Percentiles rank a stretch among this genome's conserved stretches.
Conservation (phyloP, 495 filamentous ascomycete species). For the Hyaloscypha variabilis region DNA sequence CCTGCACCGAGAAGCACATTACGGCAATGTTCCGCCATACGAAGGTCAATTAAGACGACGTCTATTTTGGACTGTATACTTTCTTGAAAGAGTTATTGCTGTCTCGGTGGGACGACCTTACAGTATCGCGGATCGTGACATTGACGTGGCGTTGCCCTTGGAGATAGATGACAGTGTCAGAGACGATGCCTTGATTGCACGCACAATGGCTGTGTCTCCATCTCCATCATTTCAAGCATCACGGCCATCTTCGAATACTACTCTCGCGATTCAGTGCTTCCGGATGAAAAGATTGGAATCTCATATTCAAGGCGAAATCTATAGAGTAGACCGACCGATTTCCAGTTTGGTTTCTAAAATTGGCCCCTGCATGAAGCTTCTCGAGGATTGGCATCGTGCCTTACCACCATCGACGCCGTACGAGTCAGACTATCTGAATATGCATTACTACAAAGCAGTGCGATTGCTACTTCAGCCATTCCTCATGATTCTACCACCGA, state of each 20-base stretch:
- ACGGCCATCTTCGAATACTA: constrained; percentile 37
- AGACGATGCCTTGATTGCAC: constrained; percentile 38
- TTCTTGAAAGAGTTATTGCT: constrained; percentile 51
- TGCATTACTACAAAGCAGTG: constrained; percentile 55
- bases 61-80: constrained; percentile 58
- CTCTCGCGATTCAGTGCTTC: constrained; percentile 52
- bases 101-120: constrained; percentile 54
- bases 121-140: constrained; percentile 55
- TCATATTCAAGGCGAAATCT: constrained; percentile 56
- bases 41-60: constrained; percentile 51
- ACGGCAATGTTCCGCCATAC: constrained; percentile 48
- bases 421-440: constrained; percentile 51
- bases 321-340: constrained; percentile 53
- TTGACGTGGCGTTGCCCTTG: constrained; percentile 51
- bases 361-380: constrained; percentile 48
- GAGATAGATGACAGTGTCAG: constrained; percentile 45
- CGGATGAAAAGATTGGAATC: constrained; percentile 55
- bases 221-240: constrained; percentile 36
- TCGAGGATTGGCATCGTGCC: constrained; percentile 54
- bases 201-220: constrained; percentile 37
- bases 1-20: constrained; percentile 52
- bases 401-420: constrained; percentile 42
- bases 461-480: constrained; percentile 56
- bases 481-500: constrained; percentile 48
- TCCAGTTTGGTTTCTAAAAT: constrained; percentile 50